phyloP scores from a whole-genome alignment of 495 filamentous ascomycete species.

The Neurospora sp. region DNA sequence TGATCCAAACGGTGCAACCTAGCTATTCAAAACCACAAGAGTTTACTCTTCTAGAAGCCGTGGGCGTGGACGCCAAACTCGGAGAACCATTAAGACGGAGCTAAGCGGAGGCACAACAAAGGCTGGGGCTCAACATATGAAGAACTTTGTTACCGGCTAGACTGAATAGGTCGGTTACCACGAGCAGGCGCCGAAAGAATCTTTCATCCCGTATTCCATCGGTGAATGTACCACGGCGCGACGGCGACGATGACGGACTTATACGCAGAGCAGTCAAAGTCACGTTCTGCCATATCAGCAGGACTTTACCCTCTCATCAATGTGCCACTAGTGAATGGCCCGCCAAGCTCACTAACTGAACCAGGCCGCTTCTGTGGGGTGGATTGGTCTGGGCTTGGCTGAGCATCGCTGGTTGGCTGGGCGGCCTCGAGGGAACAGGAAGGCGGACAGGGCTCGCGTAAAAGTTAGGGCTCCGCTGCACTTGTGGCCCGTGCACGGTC shows the following conservation, averaged over 20 bases:
- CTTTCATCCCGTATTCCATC: not conserved
- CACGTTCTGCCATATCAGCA: not conserved
- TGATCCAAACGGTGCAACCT: not conserved
- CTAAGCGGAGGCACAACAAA: not conserved
- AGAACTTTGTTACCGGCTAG: not conserved
- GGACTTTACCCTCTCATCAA: not conserved
- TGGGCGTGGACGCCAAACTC: too few species aligned
- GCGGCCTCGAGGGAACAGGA: not conserved
- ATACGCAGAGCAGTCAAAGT: not conserved
- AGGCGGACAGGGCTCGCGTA: not conserved
- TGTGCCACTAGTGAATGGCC: not conserved
- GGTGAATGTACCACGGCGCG: not conserved
- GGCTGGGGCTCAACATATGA: not conserved
- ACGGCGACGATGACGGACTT: not conserved
- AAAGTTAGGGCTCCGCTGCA: slow-evolving; percentile 24
- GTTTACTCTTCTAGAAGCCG: too few species aligned
- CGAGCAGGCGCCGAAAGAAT: not conserved
- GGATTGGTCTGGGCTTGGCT: not conserved
- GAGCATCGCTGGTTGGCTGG: not conserved
- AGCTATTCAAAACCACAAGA: not conserved
- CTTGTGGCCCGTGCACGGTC: slow-evolving; percentile 12
- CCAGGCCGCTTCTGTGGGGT: not conserved
- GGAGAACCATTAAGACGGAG: too few species aligned
- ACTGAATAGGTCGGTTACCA: not conserved
- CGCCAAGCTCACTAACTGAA: not conserved